Percentiles rank a stretch among this genome's conserved stretches.
Conservation (phyloP, 345 rosid species). For the Arabidopsis arenosa region DNA sequence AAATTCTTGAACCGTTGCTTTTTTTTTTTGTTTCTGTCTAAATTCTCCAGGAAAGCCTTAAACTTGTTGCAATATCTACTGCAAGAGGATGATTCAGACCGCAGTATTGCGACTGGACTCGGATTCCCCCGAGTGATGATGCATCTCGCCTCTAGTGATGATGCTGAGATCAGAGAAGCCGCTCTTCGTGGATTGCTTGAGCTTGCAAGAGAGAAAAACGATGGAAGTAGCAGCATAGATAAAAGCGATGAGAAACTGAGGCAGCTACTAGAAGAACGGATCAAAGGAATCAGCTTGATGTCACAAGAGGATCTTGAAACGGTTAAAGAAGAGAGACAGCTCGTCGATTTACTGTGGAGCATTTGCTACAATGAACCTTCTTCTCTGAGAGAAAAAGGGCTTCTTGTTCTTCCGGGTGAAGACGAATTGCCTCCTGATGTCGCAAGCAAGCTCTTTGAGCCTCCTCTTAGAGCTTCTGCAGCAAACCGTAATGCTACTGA, state of each 20-base stretch:
- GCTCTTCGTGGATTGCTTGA: slow-evolving; percentile 81
- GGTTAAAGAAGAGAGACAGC: slow-evolving; percentile 82
- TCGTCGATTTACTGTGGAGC: slow-evolving; percentile 80
- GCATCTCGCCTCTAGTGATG: slow-evolving; percentile 83
- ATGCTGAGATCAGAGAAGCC: slow-evolving; percentile 81
- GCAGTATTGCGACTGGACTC: slow-evolving; percentile 63
- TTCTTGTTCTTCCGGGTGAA: slow-evolving; percentile 82
- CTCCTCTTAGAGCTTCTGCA: slow-evolving; percentile 83
- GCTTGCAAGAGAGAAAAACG: slow-evolving; percentile 57
- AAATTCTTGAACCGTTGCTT: neutral
- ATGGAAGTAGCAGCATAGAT: slow-evolving; percentile 46
- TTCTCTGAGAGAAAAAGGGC: slow-evolving; percentile 72
- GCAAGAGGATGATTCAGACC: slow-evolving; percentile 73
- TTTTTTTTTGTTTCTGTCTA: neutral
- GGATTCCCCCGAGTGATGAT: slow-evolving; percentile 87
- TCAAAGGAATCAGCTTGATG: slow-evolving; percentile 68
- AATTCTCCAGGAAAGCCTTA: slow-evolving; percentile 79
- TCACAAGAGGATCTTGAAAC: slow-evolving; percentile 82
- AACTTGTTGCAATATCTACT: slow-evolving; percentile 87
- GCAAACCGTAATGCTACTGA: slow-evolving; percentile 50
- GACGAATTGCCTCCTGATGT: slow-evolving; percentile 81
- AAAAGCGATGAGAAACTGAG: slow-evolving; percentile 66
- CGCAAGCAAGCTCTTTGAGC: slow-evolving; percentile 81
- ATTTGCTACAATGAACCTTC: slow-evolving; percentile 78
- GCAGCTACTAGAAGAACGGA: slow-evolving; percentile 74